Evolutionary conservation across 805 yeast species (phyloP).

Genomic region (Myxozyma mucilagina): DNA sequence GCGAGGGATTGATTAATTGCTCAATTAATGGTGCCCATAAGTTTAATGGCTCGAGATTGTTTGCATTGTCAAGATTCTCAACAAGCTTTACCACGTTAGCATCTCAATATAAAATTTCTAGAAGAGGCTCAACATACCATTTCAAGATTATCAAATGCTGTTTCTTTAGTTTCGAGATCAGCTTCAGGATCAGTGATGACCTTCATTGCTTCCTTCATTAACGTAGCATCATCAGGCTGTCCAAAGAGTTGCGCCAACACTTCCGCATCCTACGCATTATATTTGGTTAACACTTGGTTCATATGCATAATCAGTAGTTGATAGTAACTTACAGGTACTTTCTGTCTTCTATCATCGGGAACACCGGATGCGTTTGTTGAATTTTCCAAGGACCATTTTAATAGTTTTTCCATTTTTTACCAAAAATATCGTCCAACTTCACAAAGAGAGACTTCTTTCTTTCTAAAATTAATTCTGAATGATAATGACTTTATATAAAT

Average conservation of each 20-base stretch:
- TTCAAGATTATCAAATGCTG: constrained; percentile 87
- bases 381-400: constrained; percentile 89
- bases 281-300: neutral
- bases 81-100: constrained; percentile 47
- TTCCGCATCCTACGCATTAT: constrained; percentile 57
- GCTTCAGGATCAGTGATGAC: constrained; percentile 61
- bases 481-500: neutral
- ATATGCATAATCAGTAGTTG: too few relatives aligned
- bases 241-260: constrained; percentile 72
- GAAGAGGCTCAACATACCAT: constrained; percentile 47
- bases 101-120: neutral
- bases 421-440: too few relatives aligned
- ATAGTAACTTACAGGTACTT: constrained; percentile 44
- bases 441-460: neutral
- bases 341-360: constrained; percentile 61
- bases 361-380: constrained; percentile 66
- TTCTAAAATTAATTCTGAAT: neutral
- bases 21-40: constrained; percentile 75
- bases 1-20: constrained; percentile 49
- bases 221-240: constrained; percentile 81
- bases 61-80: constrained; percentile 92
- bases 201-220: constrained; percentile 75
- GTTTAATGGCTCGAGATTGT: constrained; percentile 78
- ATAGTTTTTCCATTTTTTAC: constrained; percentile 72
- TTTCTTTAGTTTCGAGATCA: constrained; percentile 60